Base-by-base conservation (phyloP, 768 basidiomycete species). In the Lentinula sp. region DNA sequence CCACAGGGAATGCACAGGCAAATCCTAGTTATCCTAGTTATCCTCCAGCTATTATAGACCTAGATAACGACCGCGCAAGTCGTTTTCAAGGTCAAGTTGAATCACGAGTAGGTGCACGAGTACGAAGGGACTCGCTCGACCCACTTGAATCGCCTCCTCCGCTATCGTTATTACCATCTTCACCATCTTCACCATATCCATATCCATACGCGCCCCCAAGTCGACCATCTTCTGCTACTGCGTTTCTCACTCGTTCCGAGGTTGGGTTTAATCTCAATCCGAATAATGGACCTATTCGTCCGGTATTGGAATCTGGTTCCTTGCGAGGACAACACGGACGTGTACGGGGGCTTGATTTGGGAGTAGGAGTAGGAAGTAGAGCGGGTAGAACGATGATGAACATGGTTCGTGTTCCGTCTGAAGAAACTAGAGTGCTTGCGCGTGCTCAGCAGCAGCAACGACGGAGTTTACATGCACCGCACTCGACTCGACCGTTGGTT, bases 341-440 rank as follows among this genome's bases (percentile, higher is more conserved):
- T 28, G 28, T 28, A 28, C 2, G 28, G 28, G 28, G 28, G 28
- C 3, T 28, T 2, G 28, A 28, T 3, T 28, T 3, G 28, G 28
- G 28, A 28, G 28, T 28, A 28, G 28, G 28, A 28, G 23, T 23
- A 23, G 28, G 28, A 28, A 3, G 28, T 28, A 3, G 28, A 28
- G 28, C 3, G 28, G 28, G 28, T 28, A 28, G 28, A 28, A 0
- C 28, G 28, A 28, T 28, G 28, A 28, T 28, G 28, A 13, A 53
- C 5, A 55, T 43, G 39, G 7, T 42, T n/a, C 40, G 55, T 4
- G 40, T 56, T 10, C 40, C 55, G 2, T 42, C 55, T 13, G 55
- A 56, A 43, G 55, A 56, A n/a, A 56, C 55, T 5, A 39, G 55
- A 8, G 55, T 56, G 10, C 55, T 56, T n/a, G 55, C 55, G 4